Evolutionary conservation across 148 eudicot genomes (phyloP), one percentile per base, ranked within the genome.

Genomic region (Euryodendron excelsum): DNA sequence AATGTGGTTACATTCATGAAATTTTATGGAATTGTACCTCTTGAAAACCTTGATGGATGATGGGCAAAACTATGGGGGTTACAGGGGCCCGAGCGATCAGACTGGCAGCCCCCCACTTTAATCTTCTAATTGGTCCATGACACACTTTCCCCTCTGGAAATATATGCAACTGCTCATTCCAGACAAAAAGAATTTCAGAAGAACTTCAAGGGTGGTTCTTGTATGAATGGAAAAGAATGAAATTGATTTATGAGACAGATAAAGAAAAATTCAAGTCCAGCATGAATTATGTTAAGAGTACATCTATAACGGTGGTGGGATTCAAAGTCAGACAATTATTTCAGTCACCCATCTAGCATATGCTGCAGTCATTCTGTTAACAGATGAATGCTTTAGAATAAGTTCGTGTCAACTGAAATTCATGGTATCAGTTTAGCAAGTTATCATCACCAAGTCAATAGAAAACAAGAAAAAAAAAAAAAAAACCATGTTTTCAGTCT

Each of bases 51-150:
- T 84, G 92, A 77, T 95, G 99, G 52, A 90, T 50, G 60, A 95
- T 90, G 36, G 99, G 99, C 86, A 95, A 83, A 73, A 95, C 93
- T 79, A 95, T 86, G 1, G 99, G 99, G 58, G 97, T 89, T 64
- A 95, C 88, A 36, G 94, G 92, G 30, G 96, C 90, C 69, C 97
- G 96, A 56, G 77, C 96, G 72, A 95, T 93, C 45, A 95, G 96
- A 85, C 99, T 95, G 17, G 99, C 99, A 84, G 99, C 91, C 76
- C 99, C 99, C 99, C 99, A 95, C 82, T 95, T 95, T 78, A 95
- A 85, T 80, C 99, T 83, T 81, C 93, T 83, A 81, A 95, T 90
- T 14, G 99, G 97, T 80, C 78, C 86, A 84, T 93, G 99, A 69
- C 64, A 90, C 73, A 95, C 96, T 82, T 95, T 95, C 30, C 97